A percentile compares a stretch with the other conserved stretches of the same genome.
These are phyloP conservation scores for Rhizopogon vinicolor DNA, from an alignment of 768 basidiomycete genomes.

Conservation along the genomic window DNA sequence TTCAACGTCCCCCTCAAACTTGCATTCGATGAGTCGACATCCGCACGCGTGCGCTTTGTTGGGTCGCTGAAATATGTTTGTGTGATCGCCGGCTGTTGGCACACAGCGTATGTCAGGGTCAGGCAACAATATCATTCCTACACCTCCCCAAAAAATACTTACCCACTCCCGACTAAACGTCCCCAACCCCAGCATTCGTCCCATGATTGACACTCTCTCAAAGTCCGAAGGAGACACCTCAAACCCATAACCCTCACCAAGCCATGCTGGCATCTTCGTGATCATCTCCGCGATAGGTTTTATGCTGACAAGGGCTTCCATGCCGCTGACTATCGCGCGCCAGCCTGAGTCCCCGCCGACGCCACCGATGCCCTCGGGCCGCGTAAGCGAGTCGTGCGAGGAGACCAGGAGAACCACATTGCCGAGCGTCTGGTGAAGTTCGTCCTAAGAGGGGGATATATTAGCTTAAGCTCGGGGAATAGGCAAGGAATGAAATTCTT, in stretches of 20 bases:
- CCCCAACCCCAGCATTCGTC: constrained; percentile 78
- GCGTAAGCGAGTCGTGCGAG: constrained; percentile 59
- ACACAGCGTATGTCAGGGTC: background rate
- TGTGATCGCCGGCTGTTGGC: constrained; percentile 63
- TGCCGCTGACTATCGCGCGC: constrained; percentile 79
- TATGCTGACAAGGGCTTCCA: constrained; percentile 75
- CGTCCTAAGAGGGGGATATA: constrained; percentile 43
- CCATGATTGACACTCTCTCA: constrained; percentile 68
- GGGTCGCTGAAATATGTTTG: constrained; percentile 83
- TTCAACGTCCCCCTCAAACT: constrained; percentile 86
- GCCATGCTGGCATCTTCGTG: constrained; percentile 71
- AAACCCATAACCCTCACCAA: constrained; percentile 59
- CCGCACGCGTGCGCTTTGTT: constrained; percentile 64
- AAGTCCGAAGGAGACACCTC: constrained; percentile 56
- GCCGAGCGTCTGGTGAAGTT: constrained; percentile 74
- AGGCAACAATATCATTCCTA: background rate
- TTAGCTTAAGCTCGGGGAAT: background rate
- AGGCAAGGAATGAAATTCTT: background rate
- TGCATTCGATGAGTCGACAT: constrained; percentile 78
- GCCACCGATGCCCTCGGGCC: constrained; percentile 66
- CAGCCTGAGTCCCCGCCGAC: constrained; percentile 65
- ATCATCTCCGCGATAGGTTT: constrained; percentile 84
- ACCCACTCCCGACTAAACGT: constrained; percentile 92
- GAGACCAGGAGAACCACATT: constrained; percentile 61
- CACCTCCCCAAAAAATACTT: constrained; percentile 16